These are phyloP conservation scores for Dipteronia dyeriana DNA, from an alignment of 345 rosid species.

Conservation along the genomic window DNA sequence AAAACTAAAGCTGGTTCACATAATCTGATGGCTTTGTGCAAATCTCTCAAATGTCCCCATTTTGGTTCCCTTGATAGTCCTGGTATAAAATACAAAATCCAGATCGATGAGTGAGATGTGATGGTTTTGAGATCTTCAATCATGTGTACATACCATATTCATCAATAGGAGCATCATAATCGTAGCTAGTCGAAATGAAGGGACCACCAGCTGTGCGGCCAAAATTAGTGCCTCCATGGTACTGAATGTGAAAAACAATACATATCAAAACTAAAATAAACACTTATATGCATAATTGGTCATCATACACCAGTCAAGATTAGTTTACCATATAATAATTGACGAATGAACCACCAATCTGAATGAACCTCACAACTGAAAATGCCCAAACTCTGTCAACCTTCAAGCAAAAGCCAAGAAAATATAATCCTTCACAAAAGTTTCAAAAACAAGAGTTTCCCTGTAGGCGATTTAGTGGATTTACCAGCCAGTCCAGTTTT, in stretches of 20 bases:
- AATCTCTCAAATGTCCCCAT: slow-evolving; percentile 87
- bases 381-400: slow-evolving; percentile 84
- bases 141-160: slow-evolving; percentile 65
- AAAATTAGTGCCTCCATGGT: slow-evolving; percentile 95
- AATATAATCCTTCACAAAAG: neutral
- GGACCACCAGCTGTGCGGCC: slow-evolving; percentile 94
- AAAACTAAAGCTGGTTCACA: slow-evolving; percentile 87
- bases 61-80: slow-evolving; percentile 80
- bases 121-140: neutral
- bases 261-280: neutral
- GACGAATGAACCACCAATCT: slow-evolving; percentile 75
- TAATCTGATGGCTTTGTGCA: slow-evolving; percentile 79
- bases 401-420: slow-evolving; percentile 26
- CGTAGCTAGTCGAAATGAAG: slow-evolving; percentile 94
- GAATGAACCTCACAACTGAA: slow-evolving; percentile 76
- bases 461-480: slow-evolving; percentile 9
- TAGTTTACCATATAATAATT: slow-evolving; percentile 82
- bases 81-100: slow-evolving; percentile 22
- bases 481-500: slow-evolving; percentile 96
- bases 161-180: slow-evolving; percentile 96
- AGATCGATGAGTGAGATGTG: neutral
- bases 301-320: neutral
- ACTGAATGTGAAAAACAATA: slow-evolving; percentile 38
- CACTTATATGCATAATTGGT: neutral
- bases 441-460: neutral